Conservation (phyloP, 306 rosid genomes). For the Cercis canadensis region DNA sequence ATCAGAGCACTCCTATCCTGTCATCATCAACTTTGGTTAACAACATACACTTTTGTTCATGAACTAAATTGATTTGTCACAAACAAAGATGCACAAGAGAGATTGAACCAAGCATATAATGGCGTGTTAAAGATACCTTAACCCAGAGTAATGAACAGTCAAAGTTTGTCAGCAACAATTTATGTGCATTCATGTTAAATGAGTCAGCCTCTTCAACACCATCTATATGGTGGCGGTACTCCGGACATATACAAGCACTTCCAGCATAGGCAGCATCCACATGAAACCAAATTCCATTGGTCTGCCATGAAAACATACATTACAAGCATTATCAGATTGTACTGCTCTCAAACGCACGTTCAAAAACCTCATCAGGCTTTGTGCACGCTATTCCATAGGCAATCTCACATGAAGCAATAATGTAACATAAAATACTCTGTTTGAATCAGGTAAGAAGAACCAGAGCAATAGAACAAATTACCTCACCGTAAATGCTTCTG, state of each 20-base stretch:
- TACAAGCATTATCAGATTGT: constrained; percentile 29
- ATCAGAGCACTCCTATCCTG: constrained; percentile 87
- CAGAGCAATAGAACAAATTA: neutral
- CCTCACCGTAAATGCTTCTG: neutral
- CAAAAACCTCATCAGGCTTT: constrained; percentile 6
- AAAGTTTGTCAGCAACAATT: constrained; percentile 92
- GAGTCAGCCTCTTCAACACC: constrained; percentile 95
- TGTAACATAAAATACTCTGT: neutral
- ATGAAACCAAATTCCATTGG: constrained; percentile 82
- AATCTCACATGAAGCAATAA: too few species aligned
- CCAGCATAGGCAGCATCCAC: constrained; percentile 99
- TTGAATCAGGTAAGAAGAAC: neutral
- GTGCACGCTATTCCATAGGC: neutral
- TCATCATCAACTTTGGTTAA: constrained; percentile 31
- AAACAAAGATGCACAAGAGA: constrained; percentile 30
- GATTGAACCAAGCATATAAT: constrained; percentile 12
- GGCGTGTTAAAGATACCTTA: constrained; percentile 57
- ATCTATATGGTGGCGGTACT: constrained; percentile 75
- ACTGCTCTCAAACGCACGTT: too few species aligned
- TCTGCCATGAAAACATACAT: constrained; percentile 50
- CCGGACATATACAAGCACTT: constrained; percentile 96
- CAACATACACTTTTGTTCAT: constrained; percentile 6
- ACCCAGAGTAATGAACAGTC: constrained; percentile 96
- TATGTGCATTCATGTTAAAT: constrained; percentile 94
- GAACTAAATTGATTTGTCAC: constrained; percentile 17